Evolutionary conservation across 2,329 filamentous ascomycete genomes (phyloP), one percentile per base, ranked within the genome.

Genomic region (Nigrospora sphaerica): DNA sequence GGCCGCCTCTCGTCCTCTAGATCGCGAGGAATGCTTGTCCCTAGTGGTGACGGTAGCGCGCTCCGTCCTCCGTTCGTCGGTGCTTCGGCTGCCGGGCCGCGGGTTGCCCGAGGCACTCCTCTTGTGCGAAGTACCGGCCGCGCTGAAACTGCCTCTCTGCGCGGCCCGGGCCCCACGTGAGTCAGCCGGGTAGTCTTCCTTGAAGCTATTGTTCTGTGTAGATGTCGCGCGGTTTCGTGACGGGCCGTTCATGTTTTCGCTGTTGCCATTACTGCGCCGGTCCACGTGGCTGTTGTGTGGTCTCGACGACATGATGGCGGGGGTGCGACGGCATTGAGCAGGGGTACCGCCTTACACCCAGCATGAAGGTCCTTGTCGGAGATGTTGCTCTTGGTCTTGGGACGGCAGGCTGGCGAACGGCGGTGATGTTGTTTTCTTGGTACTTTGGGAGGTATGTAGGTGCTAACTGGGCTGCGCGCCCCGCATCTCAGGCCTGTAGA

Each of bases 11-110:
- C 52, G 61, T 55, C 83, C 87, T 58, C 72, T 75, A 9, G 74
- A 73, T 47, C 80, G 74, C 47, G 75, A 71, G 33, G 80, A 73
- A 46, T 83, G 61, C 46, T 79, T 80, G 58, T 89, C 85, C 47
- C 78, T 70, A 18, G 80, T 82, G 39, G 80, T 80, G 49, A 83
- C 73, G 46, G 79, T 59, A 57, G 73, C 60, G 58, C 69, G 72
- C 63, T 84, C 81, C 9, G 75, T 81, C 57, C 77, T 70, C 51
- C 78, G 67, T 60, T 80, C 74, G 51, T 80, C 75, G 32, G 70
- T 62, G 37, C 62, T 63, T 53, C 72, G 70, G 59, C 69, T 76
- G 16, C 64, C 62, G 4, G 73, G 66, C 43, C 80, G 70, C 2
- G 77, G 73, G 49, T 79, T 78, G 12, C 75, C 75, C 13, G 81